Conservation (phyloP, 2,329 filamentous ascomycete species). For the Annulohypoxylon truncatum region DNA sequence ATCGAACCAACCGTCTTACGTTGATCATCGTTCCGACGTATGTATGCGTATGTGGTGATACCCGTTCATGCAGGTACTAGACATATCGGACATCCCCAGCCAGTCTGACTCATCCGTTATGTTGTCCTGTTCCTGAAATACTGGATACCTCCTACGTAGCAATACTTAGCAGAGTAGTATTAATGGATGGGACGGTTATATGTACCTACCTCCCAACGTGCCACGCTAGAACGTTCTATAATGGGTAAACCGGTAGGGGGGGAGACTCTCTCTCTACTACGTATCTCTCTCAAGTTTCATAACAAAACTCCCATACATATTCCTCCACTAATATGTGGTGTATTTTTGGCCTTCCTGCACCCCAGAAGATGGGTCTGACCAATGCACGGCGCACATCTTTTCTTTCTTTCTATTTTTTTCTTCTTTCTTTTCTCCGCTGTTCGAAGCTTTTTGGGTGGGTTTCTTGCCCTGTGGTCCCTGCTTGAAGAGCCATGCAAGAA, state of each 20-base stretch:
- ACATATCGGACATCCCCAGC: slow-evolving; percentile 19
- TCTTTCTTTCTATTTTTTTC: background rate
- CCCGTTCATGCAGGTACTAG: slow-evolving; percentile 33
- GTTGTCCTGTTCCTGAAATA: slow-evolving; percentile 15
- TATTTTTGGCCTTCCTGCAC: slow-evolving; percentile 13
- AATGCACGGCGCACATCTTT: background rate
- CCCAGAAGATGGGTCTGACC: slow-evolving; percentile 21
- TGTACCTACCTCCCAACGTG: too few species aligned
- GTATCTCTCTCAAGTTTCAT: too few species aligned
- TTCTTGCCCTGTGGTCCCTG: background rate
- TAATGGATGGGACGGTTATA: background rate
- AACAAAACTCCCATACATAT: background rate
- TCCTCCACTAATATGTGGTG: background rate
- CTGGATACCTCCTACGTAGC: background rate
- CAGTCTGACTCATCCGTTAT: slow-evolving; percentile 33
- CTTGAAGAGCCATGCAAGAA: background rate
- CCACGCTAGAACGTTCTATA: slow-evolving; percentile 23
- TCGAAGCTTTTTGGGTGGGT: background rate
- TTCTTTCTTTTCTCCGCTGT: background rate
- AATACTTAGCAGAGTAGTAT: background rate
- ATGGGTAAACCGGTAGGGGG: slow-evolving; percentile 2
- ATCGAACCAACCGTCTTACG: too few species aligned
- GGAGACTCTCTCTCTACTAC: too few species aligned
- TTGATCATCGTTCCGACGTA: background rate
- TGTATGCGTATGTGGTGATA: slow-evolving; percentile 8